These are phyloP conservation scores for Alliaria petiolata DNA, from an alignment of 345 rosid species.

Conservation along the genomic window DNA sequence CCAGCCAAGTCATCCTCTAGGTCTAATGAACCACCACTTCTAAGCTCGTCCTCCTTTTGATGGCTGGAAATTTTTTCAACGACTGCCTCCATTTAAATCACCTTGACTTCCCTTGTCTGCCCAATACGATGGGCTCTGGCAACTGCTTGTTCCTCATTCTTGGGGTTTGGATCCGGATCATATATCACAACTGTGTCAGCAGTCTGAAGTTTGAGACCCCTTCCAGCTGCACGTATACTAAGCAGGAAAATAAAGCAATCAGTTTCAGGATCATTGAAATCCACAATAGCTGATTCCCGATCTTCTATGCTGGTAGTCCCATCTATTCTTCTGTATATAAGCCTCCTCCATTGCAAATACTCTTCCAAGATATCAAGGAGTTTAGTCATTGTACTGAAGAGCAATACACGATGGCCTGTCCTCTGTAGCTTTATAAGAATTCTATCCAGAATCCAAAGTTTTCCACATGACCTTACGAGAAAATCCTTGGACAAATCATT, in stretches of 20 bases:
- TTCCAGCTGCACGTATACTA: constrained; percentile 98
- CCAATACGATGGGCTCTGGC: constrained; percentile 99
- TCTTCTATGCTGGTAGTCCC: constrained; percentile 99
- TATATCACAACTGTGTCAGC: constrained; percentile 98
- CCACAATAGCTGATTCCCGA: constrained; percentile 99
- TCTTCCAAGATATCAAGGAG: constrained; percentile 98
- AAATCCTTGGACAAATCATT: constrained; percentile 87
- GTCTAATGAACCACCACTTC: constrained; percentile 83
- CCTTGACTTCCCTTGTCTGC: constrained; percentile 95
- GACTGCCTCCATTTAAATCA: constrained; percentile 98
- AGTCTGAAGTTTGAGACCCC: constrained; percentile 99
- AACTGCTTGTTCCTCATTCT: constrained; percentile 99
- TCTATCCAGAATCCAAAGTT: constrained; percentile 93
- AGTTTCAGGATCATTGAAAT: constrained; percentile 76
- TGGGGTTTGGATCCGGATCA: constrained; percentile 99
- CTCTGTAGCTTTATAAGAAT: constrained; percentile 91
- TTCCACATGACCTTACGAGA: constrained; percentile 93
- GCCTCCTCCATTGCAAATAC: constrained; percentile 91
- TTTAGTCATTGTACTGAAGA: constrained; percentile 99
- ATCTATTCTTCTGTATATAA: constrained; percentile 92
- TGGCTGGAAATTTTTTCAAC: constrained; percentile 88
- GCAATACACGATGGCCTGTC: constrained; percentile 94
- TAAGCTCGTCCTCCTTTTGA: constrained; percentile 89
- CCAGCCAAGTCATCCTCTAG: constrained; percentile 97
- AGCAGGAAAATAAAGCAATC: constrained; percentile 97